Base-by-base conservation (phyloP, 192 early-diverging fungal genomes). In the Phlyctochytrium arcticum region DNA sequence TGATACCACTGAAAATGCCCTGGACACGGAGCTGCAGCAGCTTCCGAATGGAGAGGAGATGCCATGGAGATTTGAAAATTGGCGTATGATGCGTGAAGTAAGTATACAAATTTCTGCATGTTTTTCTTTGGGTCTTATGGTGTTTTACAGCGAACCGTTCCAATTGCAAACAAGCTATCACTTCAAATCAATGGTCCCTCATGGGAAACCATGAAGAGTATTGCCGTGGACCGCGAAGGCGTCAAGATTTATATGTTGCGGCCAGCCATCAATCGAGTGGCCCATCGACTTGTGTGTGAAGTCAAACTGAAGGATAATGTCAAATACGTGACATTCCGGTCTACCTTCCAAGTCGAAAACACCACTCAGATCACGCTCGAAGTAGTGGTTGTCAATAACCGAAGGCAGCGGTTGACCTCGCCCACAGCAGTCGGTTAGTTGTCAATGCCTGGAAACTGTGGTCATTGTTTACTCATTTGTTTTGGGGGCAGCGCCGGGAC, bases 21-120 rank as follows among this genome's bases (percentile, higher is more conserved):
- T 85, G 27, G 89, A 89, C 7, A 88, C 87, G 27, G 82, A 84
- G 21, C 76, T 98, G 30, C 75, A 84, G 29, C 70, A 83, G 60
- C 53, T 94, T n/a, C 71, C 80, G 21, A 84, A 92, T 62, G 87
- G 87, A 17, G 74, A 83, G 26, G 88, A 88, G 23, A 76, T 92
- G 17, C 82, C 90, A 37, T 98, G 96, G 96, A 82, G 92, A n/a
- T 97, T 97, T 62, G 94, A 95, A 59, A 93, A 99, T 68, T 99
- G 95, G 95, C 80, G 91, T 55, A 87, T 84, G 35, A 85, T 89
- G 73, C 88, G 95, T 54, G 93, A 96, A 77, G 90, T 90, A 68
- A 42, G 24, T 19, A 21, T 33, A 19, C 21, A 44, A 44, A 44
- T 44, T 44, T 12, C 21, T 19, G 27, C 7, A 3, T 12, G 23